Evolutionary conservation across 352 stramenopile species (phyloP), one percentile per base, ranked within the genome.

Genomic region (Phytophthora citrophthora): DNA sequence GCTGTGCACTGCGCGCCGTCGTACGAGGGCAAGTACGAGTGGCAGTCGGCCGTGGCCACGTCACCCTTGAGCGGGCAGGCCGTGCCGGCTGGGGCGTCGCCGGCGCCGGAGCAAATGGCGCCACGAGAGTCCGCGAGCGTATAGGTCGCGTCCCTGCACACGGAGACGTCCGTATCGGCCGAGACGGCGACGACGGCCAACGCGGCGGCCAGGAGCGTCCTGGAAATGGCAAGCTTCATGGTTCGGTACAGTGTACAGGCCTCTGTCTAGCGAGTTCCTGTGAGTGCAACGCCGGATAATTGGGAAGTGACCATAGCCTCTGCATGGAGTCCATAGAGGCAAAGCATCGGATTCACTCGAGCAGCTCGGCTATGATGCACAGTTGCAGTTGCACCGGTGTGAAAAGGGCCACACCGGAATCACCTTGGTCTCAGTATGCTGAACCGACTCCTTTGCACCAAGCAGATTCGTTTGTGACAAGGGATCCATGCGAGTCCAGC

Each of bases 31-130:
- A 89, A 49, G 51, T 78, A 73, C 40, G 58, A 60, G 54, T 86
- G 66, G 65, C 83, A 91, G 48, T 79, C 66, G 16, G 61, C 43
- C 3, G 47, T 70, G 3, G 80, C 68, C 12, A 70, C 60, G 31
- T 88, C 76, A 39, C 78, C 76, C 48, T 72, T 80, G 20, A 71
- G 54, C 15, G 83, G 80, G 53, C 83, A 91, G 11, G 75, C 70
- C 2, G 57, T 81, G 18, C 80, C 83, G 2, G 61, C 56, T 0
- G 83, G 80, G 13, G 68, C 24, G 2, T 29, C 16, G 2, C 83
- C 83, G 0, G 64, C 64, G 9, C 83, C 84, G 0, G 72, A 77
- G 56, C 84, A 93, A 34, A 89, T 59, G 9, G 67, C 50, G n/a
- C 81, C 78, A 9, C 77, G 73, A 9, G 62, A 63, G 13, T 53